Evolutionary conservation across 441 rosid genomes (phyloP).

Genomic region (Iberis amara): DNA sequence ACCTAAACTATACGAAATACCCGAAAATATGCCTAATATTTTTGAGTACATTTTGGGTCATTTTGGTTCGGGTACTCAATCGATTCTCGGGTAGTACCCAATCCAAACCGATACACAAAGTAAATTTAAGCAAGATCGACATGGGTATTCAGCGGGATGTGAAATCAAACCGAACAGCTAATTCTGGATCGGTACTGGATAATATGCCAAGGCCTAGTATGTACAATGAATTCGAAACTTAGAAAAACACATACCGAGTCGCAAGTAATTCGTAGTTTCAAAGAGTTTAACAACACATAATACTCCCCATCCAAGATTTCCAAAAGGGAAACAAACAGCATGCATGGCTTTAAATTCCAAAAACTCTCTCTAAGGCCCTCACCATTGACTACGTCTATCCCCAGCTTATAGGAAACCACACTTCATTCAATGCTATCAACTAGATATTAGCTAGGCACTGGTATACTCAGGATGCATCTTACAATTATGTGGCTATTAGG

Average conservation of each 20-base stretch:
- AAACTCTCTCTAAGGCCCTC: slow-evolving; percentile 5
- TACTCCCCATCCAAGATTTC: slow-evolving; percentile 6
- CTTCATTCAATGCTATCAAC: slow-evolving; percentile 14
- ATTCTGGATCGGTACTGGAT: too few species aligned
- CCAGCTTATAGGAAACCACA: slow-evolving; percentile 16
- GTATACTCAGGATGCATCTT: slow-evolving; percentile 11
- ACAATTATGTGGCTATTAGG: slow-evolving; percentile 11
- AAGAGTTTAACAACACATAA: neutral
- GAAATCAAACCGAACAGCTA: too few species aligned
- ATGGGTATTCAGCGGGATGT: too few species aligned
- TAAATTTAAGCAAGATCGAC: too few species aligned
- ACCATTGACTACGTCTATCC: neutral
- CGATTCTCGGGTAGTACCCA: too few species aligned
- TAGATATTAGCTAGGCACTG: slow-evolving; percentile 16
- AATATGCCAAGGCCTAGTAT: too few species aligned
- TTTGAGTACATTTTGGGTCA: too few species aligned
- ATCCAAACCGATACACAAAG: too few species aligned
- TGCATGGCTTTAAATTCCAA: neutral
- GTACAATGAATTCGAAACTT: neutral
- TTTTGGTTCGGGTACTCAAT: too few species aligned
- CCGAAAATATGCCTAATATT: too few species aligned
- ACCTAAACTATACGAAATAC: too few species aligned
- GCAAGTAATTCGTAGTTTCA: too few species aligned
- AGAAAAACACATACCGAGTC: slow-evolving; percentile 1
- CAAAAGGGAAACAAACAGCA: slow-evolving; percentile 10